Base-by-base conservation (phyloP, 306 rosid species). In the Vicia sativa region DNA sequence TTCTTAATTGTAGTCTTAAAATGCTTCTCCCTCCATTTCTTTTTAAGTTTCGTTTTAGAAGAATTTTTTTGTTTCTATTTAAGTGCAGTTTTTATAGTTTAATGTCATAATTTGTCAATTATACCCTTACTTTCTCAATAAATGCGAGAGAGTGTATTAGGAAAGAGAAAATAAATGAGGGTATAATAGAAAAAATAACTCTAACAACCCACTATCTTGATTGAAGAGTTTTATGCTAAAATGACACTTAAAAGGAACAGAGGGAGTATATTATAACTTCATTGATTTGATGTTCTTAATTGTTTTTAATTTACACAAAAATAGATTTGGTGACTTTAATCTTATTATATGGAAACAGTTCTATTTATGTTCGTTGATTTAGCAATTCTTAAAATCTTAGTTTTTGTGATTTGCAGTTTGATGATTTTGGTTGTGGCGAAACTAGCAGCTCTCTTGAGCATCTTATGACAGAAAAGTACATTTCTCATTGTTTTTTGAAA, bases 391-490 rank as follows among this genome's bases (percentile, higher is more conserved):
- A 60, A 55, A 37, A 61, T 72, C 64, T 62, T 44, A 16, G 46
- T 9, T 61, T 50, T 52, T 76, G 31, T 70, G 41, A 74, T 71
- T 28, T 76, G 79, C 91, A 87, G 77, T 79, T 41, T 71, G 85
- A 82, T 73, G 89, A 83, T 54, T 71, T 81, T 78, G 79, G 75
- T 74, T 49, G 68, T 13, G 39, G 79, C 34, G 76, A 77, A 65
- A 48, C 44, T 67, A 50, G 76, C 55, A 35, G 18, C 71, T 55
- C 71, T 60, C 60, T 55, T 50, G 78, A 75, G 69, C 75, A 75
- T 28, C 23, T 54, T 67, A 35, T 70, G 31, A 52, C 71, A 31
- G 85, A 83, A 78, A 81, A 80, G 95, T 92, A 86, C 7, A 90
- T 28, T 57, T 9, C 35, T 67, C 16, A 39, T n/a, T n/a, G 62